A percentile compares a stretch with the other conserved stretches of the same genome.
Conservation (phyloP, 2,329 filamentous ascomycete genomes). For the Colletotrichum falcatum region DNA sequence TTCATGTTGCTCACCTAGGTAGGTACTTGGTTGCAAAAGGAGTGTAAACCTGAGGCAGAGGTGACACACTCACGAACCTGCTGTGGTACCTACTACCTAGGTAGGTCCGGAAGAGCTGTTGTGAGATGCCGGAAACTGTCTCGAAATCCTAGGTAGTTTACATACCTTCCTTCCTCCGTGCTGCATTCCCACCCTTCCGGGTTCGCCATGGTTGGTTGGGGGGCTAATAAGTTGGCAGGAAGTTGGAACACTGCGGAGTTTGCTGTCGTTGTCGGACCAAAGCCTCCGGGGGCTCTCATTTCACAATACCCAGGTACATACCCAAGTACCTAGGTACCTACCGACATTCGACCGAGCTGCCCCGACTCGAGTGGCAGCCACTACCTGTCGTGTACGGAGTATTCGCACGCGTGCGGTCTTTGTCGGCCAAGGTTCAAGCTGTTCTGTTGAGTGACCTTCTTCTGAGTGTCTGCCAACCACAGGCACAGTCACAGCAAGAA, state of each 20-base stretch:
- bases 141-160: neutral
- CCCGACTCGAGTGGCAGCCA: neutral
- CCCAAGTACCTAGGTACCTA: neutral
- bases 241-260: constrained; percentile 17
- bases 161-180: neutral
- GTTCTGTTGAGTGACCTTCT: neutral
- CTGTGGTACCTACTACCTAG: neutral
- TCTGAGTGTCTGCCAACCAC: neutral
- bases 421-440: constrained; percentile 10
- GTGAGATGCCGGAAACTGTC: neutral
- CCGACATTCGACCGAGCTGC: neutral
- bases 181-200: constrained; percentile 1
- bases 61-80: too few relatives aligned
- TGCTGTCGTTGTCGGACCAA: constrained; percentile 30
- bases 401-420: neutral
- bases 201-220: constrained; percentile 12
- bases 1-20: neutral
- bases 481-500: neutral
- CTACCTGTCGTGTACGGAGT: neutral
- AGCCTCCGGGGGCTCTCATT: constrained; percentile 21
- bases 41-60: too few relatives aligned
- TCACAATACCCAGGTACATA: neutral
- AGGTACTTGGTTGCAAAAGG: too few relatives aligned
- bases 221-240: constrained; percentile 15
- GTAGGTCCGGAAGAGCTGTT: neutral